Conservation (phyloP, 2,329 filamentous ascomycete genomes). For the Cordyceps javanica region DNA sequence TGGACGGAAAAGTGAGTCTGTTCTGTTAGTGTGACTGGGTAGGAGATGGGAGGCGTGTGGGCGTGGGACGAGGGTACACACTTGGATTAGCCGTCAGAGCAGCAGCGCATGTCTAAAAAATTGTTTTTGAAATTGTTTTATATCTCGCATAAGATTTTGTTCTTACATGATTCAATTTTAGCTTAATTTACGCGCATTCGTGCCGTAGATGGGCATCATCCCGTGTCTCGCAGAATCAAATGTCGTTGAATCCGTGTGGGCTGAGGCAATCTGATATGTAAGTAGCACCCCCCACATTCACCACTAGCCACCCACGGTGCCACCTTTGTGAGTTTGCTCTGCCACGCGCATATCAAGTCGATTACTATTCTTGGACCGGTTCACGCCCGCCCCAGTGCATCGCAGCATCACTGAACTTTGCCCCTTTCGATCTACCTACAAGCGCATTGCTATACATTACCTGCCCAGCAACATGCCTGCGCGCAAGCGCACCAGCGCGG, state of each 20-base stretch:
- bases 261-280: background rate
- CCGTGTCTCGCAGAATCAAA: background rate
- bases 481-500: constrained; percentile 16
- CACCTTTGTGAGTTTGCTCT: background rate
- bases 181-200: too few relatives aligned
- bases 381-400: background rate
- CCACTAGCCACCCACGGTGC: background rate
- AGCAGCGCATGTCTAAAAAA: background rate
- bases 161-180: background rate
- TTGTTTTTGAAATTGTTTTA: background rate
- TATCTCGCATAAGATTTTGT: background rate
- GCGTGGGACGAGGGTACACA: constrained; percentile 4
- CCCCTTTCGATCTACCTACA: background rate
- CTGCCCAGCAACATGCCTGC: constrained; percentile 16
- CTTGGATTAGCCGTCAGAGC: background rate
- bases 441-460: background rate
- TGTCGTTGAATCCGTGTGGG: background rate
- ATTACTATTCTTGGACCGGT: background rate
- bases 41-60: background rate
- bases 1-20: background rate
- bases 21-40: background rate
- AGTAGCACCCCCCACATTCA: background rate
- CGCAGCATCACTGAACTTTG: too few relatives aligned
- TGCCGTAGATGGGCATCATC: background rate
- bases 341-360: background rate